Conservation (phyloP, 2,329 filamentous ascomycete genomes). For the Torrubiellomyces zombiae region DNA sequence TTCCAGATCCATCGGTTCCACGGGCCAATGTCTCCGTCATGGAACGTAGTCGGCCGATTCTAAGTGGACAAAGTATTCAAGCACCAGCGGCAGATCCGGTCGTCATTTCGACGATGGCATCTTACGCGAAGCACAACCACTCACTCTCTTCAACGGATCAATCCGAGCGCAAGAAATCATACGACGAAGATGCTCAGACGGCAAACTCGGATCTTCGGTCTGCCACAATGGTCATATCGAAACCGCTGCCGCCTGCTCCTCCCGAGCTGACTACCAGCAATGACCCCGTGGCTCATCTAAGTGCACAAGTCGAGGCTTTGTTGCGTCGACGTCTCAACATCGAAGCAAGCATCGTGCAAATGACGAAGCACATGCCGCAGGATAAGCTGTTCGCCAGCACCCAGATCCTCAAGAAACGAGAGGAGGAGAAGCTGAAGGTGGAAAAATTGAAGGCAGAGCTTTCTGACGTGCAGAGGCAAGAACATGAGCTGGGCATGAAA, state of each 20-base stretch:
- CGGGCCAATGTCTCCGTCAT: slow-evolving; percentile 11
- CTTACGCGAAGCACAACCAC: too few species aligned
- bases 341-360: slow-evolving; percentile 54
- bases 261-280: slow-evolving; percentile 38
- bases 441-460: slow-evolving; percentile 49
- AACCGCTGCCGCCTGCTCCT: slow-evolving; percentile 44
- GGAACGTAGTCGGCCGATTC: slow-evolving; percentile 15
- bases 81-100: slow-evolving; percentile 10
- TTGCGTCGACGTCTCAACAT: slow-evolving; percentile 55
- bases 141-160: too few species aligned
- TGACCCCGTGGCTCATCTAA: slow-evolving; percentile 50
- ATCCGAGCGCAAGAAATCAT: too few species aligned
- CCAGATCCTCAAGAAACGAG: slow-evolving; percentile 40
- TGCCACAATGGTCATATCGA: slow-evolving; percentile 27
- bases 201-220: slow-evolving; percentile 10
- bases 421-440: slow-evolving; percentile 47
- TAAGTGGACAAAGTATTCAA: slow-evolving; percentile 9
- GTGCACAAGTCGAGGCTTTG: slow-evolving; percentile 48
- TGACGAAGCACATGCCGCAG: slow-evolving; percentile 61
- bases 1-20: slow-evolving; percentile 10
- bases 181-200: too few species aligned
- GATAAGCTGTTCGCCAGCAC: slow-evolving; percentile 51
- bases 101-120: slow-evolving; percentile 14
- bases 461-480: slow-evolving; percentile 55
- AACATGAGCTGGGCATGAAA: slow-evolving; percentile 63